These are phyloP conservation scores for Knufia fluminis DNA, from an alignment of 2,329 filamentous ascomycete species.

Conservation along the genomic window DNA sequence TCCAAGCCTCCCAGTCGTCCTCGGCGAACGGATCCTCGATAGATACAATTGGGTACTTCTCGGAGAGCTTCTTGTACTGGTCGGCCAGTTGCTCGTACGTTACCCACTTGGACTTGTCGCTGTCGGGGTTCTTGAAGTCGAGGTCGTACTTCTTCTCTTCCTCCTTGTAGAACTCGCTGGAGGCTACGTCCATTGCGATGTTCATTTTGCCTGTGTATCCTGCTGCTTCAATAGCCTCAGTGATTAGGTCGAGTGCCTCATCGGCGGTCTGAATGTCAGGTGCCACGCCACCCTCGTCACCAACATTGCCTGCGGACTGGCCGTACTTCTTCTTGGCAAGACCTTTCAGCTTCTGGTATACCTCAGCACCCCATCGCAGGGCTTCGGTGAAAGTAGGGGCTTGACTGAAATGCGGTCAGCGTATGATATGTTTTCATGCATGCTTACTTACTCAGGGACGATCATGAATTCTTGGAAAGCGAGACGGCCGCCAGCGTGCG, in stretches of 20 bases:
- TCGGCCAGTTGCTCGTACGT: constrained; percentile 95
- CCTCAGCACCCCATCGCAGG: constrained; percentile 91
- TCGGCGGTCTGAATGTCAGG: constrained; percentile 96
- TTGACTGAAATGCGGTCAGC: constrained; percentile 1
- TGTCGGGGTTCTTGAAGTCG: constrained; percentile 99
- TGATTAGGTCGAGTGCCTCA: constrained; percentile 95
- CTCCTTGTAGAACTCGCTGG: constrained; percentile 98
- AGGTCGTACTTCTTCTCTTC: constrained; percentile 99
- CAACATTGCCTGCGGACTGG: constrained; percentile 96
- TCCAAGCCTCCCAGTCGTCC: constrained; percentile 99
- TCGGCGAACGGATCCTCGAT: constrained; percentile 99
- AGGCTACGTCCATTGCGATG: constrained; percentile 98
- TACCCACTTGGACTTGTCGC: constrained; percentile 89
- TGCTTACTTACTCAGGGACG: constrained; percentile 58
- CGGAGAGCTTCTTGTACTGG: constrained; percentile 74
- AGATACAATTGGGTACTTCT: constrained; percentile 97
- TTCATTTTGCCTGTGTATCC: constrained; percentile 94
- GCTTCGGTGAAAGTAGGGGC: constrained; percentile 86
- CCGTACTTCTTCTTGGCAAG: constrained; percentile 99
- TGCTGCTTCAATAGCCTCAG: constrained; percentile 83
- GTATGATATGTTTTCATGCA: constrained; percentile 17
- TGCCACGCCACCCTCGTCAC: constrained; percentile 98
- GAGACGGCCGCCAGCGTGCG: constrained; percentile 91
- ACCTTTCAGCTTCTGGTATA: constrained; percentile 95
- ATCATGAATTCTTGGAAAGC: constrained; percentile 98